These are phyloP conservation scores for Cymbidium sinense DNA, from an alignment of 106 monocot genomes.

Conservation along the genomic window DNA sequence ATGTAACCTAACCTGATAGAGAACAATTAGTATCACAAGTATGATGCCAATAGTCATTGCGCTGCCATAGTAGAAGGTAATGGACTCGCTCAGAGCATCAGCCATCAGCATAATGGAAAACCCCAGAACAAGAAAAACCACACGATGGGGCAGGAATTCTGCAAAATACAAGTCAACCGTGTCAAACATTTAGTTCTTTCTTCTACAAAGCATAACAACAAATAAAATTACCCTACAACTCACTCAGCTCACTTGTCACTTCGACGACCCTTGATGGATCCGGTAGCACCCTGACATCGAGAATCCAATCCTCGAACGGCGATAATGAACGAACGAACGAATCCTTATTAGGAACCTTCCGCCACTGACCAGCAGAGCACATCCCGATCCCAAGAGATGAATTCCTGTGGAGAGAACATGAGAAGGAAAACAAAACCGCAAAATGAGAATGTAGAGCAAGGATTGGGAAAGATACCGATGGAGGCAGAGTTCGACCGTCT, in stretches of 20 bases:
- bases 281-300: conserved; percentile 52
- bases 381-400: conserved; percentile 51
- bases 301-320: conserved; percentile 47
- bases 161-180: conserved; percentile 9
- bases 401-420: conserved; percentile 37
- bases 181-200: not conserved
- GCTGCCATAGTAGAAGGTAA: conserved; percentile 84
- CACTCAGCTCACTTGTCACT: conserved; percentile 71
- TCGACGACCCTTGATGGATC: conserved; percentile 43
- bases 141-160: conserved; percentile 63
- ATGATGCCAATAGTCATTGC: conserved; percentile 82
- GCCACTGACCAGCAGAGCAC: conserved; percentile 57
- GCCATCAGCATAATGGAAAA: conserved; percentile 58
- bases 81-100: conserved; percentile 59
- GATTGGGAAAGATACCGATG: conserved; percentile 55
- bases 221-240: not conserved
- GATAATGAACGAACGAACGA: conserved; percentile 52
- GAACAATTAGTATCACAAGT: conserved; percentile 69
- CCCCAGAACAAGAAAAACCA: conserved; percentile 66
- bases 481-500: conserved; percentile 65
- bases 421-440: not conserved
- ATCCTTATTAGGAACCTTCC: conserved; percentile 50
- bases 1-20: conserved; percentile 65
- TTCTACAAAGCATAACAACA: not conserved
- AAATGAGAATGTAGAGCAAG: conserved; percentile 2